Evolutionary conservation across 164 flowering plant genomes (phyloP).

Genomic region (Aristolochia fimbriata): DNA sequence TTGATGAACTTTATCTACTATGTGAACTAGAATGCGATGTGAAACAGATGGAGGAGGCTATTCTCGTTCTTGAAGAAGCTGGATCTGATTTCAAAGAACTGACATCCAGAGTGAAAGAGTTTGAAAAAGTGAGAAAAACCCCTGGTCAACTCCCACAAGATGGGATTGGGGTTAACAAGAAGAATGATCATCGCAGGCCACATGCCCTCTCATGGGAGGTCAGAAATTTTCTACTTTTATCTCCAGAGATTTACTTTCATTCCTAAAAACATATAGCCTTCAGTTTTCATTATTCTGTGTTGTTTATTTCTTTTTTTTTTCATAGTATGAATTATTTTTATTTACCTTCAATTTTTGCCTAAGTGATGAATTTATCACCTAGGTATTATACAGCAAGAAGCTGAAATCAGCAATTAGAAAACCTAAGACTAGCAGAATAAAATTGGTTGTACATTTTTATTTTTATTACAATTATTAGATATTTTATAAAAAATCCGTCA

Average conservation of each 20-base stretch:
- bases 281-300: not conserved
- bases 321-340: too few relatives aligned
- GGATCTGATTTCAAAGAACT: constrained; percentile 76
- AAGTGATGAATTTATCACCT: too few relatives aligned
- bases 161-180: constrained; percentile 36
- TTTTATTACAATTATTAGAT: too few relatives aligned
- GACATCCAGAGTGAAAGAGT: constrained; percentile 60
- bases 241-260: not conserved
- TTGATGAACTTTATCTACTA: constrained; percentile 90
- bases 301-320: not conserved
- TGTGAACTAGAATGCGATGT: constrained; percentile 91
- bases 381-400: too few relatives aligned
- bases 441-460: too few relatives aligned
- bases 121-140: constrained; percentile 54
- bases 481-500: too few relatives aligned
- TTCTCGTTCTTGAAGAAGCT: constrained; percentile 94
- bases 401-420: too few relatives aligned
- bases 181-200: constrained; percentile 75
- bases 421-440: too few relatives aligned
- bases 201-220: constrained; percentile 99
- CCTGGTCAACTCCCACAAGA: constrained; percentile 31
- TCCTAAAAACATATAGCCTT: too few relatives aligned
- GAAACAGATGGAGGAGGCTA: constrained; percentile 87
- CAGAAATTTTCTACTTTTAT: constrained; percentile 9
- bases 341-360: too few relatives aligned